Percentiles rank a stretch among this genome's conserved stretches.
Evolutionary conservation across 2,329 filamentous ascomycete species (phyloP).

Genomic region (Epichloe sibirici): DNA sequence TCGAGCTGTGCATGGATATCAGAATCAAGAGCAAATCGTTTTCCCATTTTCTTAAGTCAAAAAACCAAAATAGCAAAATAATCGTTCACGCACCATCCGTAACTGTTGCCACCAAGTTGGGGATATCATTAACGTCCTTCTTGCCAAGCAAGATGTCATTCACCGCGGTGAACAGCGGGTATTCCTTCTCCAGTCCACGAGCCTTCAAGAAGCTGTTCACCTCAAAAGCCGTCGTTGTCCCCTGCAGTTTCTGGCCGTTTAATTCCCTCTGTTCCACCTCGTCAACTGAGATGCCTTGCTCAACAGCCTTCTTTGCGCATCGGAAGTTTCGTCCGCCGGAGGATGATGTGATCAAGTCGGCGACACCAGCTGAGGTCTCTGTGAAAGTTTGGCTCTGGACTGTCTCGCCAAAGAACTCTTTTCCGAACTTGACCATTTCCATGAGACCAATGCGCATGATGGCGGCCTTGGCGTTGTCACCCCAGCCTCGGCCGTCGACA

Average conservation of each 20-base stretch:
- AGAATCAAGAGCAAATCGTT: neutral
- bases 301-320: constrained; percentile 78
- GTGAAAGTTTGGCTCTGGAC: constrained; percentile 80
- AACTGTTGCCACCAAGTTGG: constrained; percentile 43
- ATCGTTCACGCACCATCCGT: constrained; percentile 7
- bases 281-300: constrained; percentile 65
- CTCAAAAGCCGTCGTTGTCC: constrained; percentile 81
- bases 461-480: constrained; percentile 97
- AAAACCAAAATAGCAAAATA: neutral
- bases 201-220: constrained; percentile 81
- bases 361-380: constrained; percentile 90
- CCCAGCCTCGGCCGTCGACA: constrained; percentile 91
- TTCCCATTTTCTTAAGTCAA: neutral
- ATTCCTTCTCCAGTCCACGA: constrained; percentile 66
- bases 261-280: constrained; percentile 83
- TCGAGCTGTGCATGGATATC: neutral
- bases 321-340: constrained; percentile 87
- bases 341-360: constrained; percentile 90
- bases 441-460: constrained; percentile 93
- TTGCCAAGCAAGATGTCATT: constrained; percentile 66
- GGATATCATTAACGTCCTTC: constrained; percentile 69
- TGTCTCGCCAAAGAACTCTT: constrained; percentile 79
- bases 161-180: constrained; percentile 86
- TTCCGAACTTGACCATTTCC: constrained; percentile 94
- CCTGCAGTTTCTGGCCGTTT: constrained; percentile 95